These are phyloP conservation scores for Bruguiera hainesii DNA, from an alignment of 441 rosid species.

Conservation along the genomic window DNA sequence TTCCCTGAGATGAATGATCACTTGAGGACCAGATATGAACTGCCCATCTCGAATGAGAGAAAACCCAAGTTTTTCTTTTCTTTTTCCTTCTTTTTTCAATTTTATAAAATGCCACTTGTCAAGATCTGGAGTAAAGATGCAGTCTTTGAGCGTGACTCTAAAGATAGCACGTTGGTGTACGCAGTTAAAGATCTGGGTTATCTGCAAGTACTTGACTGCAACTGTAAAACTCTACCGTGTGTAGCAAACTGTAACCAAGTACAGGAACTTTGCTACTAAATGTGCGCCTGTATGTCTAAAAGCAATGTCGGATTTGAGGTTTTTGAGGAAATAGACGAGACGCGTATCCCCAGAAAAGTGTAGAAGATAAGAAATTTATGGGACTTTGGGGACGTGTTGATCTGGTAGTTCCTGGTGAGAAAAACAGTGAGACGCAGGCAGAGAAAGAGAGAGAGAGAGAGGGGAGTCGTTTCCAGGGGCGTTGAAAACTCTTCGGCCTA, in stretches of 20 bases:
- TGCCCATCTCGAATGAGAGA: slow-evolving; percentile 3
- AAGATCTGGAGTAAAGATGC: slow-evolving; percentile 19
- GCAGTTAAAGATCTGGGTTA: slow-evolving; percentile 28
- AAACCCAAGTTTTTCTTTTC: background rate
- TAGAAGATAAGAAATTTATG: background rate
- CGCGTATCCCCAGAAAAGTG: slow-evolving; percentile 36
- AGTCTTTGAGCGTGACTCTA: slow-evolving; percentile 1
- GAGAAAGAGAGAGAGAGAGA: background rate
- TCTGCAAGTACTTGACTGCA: background rate
- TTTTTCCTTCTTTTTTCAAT: too few species aligned
- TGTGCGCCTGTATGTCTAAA: background rate
- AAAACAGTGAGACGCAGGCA: background rate
- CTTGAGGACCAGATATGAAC: background rate
- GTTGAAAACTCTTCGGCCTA: background rate
- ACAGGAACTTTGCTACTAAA: background rate
- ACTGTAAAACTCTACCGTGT: slow-evolving; percentile 10
- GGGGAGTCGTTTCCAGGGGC: background rate
- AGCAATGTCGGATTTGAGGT: slow-evolving; percentile 7
- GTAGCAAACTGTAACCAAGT: background rate
- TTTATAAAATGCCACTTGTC: background rate
- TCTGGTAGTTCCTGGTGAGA: background rate
- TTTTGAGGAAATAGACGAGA: slow-evolving; percentile 20
- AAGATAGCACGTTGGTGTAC: background rate
- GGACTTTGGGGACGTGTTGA: background rate
- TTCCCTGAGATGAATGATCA: background rate